Conservation (phyloP, 345 rosid species). For the Lenwebbia sp. region DNA sequence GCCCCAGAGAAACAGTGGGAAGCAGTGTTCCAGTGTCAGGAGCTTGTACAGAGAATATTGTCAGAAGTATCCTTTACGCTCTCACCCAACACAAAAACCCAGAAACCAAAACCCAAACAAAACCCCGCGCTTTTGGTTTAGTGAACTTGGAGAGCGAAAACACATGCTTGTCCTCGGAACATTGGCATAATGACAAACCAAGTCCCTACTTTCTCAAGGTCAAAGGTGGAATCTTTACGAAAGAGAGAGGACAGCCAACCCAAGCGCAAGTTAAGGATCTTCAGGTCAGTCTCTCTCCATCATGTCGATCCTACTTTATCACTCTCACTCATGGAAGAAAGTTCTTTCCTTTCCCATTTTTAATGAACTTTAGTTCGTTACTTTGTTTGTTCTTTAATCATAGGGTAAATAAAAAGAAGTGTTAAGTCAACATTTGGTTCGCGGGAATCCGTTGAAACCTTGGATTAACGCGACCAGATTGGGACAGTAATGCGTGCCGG, state of each 20-base stretch:
- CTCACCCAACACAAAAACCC: background rate
- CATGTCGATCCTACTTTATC: background rate
- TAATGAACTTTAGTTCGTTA: background rate
- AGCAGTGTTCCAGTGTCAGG: background rate
- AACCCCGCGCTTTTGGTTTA: background rate
- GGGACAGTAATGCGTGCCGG: background rate
- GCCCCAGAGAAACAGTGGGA: background rate
- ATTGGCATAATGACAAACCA: background rate
- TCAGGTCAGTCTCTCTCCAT: background rate
- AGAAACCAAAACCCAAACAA: background rate
- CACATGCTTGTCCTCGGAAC: background rate
- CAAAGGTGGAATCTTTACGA: background rate
- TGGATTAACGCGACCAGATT: background rate
- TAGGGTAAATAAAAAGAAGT: background rate
- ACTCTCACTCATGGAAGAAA: background rate
- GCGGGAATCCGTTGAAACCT: background rate
- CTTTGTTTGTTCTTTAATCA: background rate
- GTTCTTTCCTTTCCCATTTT: background rate
- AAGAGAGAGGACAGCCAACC: background rate
- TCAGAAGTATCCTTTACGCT: background rate
- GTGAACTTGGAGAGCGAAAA: background rate
- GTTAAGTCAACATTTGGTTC: background rate
- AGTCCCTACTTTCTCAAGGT: background rate
- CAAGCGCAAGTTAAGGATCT: background rate
- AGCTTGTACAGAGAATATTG: background rate